phyloP scores from a whole-genome alignment of 306 rosid genomes.

The Fragaria nilgerrensis region DNA sequence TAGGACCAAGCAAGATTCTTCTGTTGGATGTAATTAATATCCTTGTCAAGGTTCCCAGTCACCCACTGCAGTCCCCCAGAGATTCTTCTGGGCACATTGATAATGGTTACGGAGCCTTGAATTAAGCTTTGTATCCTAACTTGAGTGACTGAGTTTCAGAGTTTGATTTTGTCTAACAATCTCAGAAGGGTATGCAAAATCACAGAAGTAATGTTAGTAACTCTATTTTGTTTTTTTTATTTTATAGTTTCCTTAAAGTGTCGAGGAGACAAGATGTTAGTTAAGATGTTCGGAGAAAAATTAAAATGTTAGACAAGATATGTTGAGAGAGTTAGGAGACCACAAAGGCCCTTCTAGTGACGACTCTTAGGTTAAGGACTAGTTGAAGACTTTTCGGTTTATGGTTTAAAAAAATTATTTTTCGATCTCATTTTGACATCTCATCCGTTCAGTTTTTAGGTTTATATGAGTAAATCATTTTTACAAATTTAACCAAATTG shows the following conservation, averaged over 20 bases:
- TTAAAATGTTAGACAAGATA: neutral
- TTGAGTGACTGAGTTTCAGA: neutral
- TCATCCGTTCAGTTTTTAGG: too few species aligned
- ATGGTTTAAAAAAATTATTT: too few species aligned
- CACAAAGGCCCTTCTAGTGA: too few species aligned
- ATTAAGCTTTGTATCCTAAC: neutral
- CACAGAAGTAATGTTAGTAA: neutral
- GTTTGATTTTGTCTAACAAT: neutral
- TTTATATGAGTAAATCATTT: too few species aligned
- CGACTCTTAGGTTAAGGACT: too few species aligned
- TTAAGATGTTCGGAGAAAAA: neutral
- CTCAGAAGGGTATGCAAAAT: neutral
- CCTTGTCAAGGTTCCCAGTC: neutral
- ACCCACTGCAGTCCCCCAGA: neutral
- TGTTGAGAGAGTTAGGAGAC: neutral
- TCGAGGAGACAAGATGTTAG: neutral
- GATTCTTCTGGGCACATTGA: slow-evolving; percentile 1
- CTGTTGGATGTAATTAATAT: slow-evolving; percentile 11
- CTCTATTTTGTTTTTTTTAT: neutral
- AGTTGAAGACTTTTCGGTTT: too few species aligned
- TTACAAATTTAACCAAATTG: too few species aligned
- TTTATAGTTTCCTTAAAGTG: neutral
- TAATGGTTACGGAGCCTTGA: neutral
- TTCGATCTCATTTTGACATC: too few species aligned
- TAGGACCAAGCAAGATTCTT: slow-evolving; percentile 3